A percentile compares a stretch with the other conserved stretches of the same genome.
phyloP scores from a whole-genome alignment of 2,329 filamentous ascomycete genomes.

The Ceratocystis lukuohia region DNA sequence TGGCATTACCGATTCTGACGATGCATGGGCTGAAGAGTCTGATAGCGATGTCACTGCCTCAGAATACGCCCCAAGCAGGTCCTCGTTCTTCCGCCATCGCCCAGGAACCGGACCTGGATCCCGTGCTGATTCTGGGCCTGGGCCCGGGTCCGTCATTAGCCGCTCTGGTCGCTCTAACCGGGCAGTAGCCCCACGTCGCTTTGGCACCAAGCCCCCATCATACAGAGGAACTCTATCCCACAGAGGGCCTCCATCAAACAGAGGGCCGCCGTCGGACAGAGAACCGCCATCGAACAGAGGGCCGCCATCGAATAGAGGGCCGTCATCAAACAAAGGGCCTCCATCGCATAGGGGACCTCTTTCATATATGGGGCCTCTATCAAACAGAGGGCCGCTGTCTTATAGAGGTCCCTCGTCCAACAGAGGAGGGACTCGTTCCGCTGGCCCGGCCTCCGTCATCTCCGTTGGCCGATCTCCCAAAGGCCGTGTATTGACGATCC shows the following conservation, averaged over 20 bases:
- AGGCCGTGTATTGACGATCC: conserved; percentile 16
- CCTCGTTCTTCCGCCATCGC: background rate
- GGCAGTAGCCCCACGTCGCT: background rate
- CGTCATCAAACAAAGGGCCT: background rate
- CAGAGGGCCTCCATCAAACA: background rate
- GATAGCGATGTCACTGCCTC: background rate
- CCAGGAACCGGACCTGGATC: background rate
- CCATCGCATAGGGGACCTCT: background rate
- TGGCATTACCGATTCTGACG: background rate
- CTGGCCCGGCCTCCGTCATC: conserved; percentile 2
- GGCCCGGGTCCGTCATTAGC: background rate
- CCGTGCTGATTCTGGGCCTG: background rate
- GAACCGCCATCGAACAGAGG: background rate
- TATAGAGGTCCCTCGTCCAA: background rate
- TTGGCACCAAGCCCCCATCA: background rate
- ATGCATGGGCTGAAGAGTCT: background rate
- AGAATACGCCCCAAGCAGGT: background rate
- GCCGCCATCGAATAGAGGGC: background rate
- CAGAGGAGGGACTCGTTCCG: background rate
- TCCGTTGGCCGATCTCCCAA: conserved; percentile 6
- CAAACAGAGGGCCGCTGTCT: background rate
- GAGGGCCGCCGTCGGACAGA: background rate
- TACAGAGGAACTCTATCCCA: conserved; percentile 1
- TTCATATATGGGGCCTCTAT: background rate
- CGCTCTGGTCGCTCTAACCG: background rate